Evolutionary conservation across 2,329 filamentous ascomycete genomes (phyloP), one percentile per base, ranked within the genome.

Genomic region (Amphichorda felina): DNA sequence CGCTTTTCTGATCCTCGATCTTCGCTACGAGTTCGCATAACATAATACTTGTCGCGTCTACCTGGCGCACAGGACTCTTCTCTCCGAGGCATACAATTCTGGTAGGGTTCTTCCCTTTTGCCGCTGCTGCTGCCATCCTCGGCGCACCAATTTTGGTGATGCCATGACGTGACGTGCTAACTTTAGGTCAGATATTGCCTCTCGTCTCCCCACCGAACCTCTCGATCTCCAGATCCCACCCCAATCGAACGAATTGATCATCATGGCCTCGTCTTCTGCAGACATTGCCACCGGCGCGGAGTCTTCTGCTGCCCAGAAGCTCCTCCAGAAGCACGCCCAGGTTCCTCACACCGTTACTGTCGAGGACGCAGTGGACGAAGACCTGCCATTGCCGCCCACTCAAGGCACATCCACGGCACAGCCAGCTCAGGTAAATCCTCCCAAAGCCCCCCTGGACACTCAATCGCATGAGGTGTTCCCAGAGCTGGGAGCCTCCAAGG

Each of bases 401-500:
- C 19, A 25, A 8, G 19, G 15, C 14, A 13, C 34, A 21, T 14
- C 34, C 24, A 5, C 16, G 15, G 16, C 8, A 9, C 6, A 7
- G 16, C 31, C 31, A 8, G 14, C 18, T 8, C 17, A 39, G 35
- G 34, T 21, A 33, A 15, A 33, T 22, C 22, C 15, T 14, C 26
- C 24, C n/a, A 39, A 35, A 30, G 9, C 24, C 9, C 13, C 59
- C 22, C 64, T 95, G 41, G 85, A 96, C 57, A 88, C 85, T 15
- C 73, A 84, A 50, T 94, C 85, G 14, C 83, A 93, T 53, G 88
- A 96, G 59, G 67, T 84, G 40, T 98, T 98, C 70, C 91, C 91
- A n/a, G 79, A 88, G 47, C 74, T 98, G 32, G 89, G 88, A 42
- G 72, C 63, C 16, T 59, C 68, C 38, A 77, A 76, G 57, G 66